Evolutionary conservation across 495 filamentous ascomycete species (phyloP).

Genomic region (Hypoxylon intermedium): DNA sequence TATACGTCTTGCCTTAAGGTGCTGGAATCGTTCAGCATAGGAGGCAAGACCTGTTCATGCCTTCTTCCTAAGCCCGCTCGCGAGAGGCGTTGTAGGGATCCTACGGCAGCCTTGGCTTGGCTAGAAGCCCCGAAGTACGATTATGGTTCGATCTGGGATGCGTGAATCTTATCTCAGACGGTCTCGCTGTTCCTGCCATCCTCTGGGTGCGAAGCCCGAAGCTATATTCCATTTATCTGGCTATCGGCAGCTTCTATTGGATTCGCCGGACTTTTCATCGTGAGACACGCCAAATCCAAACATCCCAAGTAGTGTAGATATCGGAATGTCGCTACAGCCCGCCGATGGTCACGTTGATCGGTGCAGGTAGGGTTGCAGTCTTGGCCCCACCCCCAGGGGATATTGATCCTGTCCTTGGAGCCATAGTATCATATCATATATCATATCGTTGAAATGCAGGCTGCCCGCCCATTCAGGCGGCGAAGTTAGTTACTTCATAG

Average conservation of each 20-base stretch:
- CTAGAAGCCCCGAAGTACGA: conserved; percentile 1
- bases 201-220: conserved; percentile 7
- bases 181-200: conserved; percentile 13
- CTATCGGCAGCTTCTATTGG: not conserved
- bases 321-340: conserved; percentile 18
- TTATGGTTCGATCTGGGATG: conserved; percentile 9
- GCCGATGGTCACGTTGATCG: conserved; percentile 13
- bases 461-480: not conserved
- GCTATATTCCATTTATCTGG: conserved; percentile 13
- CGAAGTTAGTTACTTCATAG: conserved; percentile 25
- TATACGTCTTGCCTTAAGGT: conserved; percentile 34
- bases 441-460: conserved; percentile 13
- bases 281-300: conserved; percentile 29
- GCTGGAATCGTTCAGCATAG: conserved; percentile 10
- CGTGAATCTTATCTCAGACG: conserved; percentile 31
- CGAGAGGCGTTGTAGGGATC: not conserved
- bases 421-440: not conserved
- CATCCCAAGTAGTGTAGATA: conserved; percentile 22
- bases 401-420: conserved; percentile 7
- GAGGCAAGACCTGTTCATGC: not conserved
- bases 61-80: conserved; percentile 5
- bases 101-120: conserved; percentile 1
- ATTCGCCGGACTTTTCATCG: conserved; percentile 21
- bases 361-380: conserved; percentile 8
- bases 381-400: conserved; percentile 2